Evolutionary conservation across 2,329 filamentous ascomycete species (phyloP).

Genomic region (Aspergillus oerlinghausenensis): DNA sequence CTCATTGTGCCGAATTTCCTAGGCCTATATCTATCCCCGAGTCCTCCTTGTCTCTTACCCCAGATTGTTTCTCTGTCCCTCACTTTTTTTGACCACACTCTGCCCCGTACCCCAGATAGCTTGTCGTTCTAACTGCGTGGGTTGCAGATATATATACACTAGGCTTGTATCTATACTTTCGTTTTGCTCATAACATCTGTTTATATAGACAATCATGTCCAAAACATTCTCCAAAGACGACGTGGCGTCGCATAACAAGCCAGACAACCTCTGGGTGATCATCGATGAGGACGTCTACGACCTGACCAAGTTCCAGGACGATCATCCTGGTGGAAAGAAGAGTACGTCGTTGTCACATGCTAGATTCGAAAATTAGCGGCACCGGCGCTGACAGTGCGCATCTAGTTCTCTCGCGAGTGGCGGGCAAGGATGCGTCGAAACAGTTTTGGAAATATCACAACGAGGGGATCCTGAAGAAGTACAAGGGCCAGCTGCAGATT

Average conservation of each 20-base stretch:
- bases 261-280: conserved; percentile 79
- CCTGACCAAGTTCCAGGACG: conserved; percentile 79
- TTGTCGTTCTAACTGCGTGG: neutral
- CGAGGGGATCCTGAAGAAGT: conserved; percentile 58
- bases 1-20: conserved; percentile 2
- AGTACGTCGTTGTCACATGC: conserved; percentile 44
- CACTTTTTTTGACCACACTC: neutral
- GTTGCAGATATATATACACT: neutral
- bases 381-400: conserved; percentile 13
- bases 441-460: conserved; percentile 66
- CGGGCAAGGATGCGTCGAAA: conserved; percentile 64
- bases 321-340: conserved; percentile 71
- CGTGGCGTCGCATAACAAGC: conserved; percentile 87
- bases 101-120: conserved; percentile 6
- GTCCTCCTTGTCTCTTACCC: conserved; percentile 6
- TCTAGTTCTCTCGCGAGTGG: conserved; percentile 59
- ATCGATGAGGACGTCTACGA: conserved; percentile 97
- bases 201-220: conserved; percentile 60
- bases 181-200: neutral
- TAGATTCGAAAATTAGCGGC: neutral
- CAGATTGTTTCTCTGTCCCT: neutral
- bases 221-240: conserved; percentile 79
- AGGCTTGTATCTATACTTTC: conserved; percentile 3
- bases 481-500: conserved; percentile 55
- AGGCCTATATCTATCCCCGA: conserved; percentile 12